Percentiles rank a stretch among this genome's conserved stretches.
Conservation (phyloP, 345 rosid species). For the Pistacia integerrima region DNA sequence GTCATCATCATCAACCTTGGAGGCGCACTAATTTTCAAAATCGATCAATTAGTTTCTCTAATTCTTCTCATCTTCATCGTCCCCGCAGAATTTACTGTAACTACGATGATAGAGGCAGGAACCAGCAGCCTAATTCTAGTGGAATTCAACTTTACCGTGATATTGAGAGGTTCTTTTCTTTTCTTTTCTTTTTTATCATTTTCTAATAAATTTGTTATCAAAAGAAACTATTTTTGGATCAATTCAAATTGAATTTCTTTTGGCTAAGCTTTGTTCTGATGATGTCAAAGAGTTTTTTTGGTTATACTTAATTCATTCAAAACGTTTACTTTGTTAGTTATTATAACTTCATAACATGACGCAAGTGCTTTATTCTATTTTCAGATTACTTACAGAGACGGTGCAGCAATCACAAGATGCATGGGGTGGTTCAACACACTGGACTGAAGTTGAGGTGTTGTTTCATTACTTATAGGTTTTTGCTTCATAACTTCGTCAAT, state of each 20-base stretch:
- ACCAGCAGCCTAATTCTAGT: constrained; percentile 50
- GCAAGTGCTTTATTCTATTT: neutral
- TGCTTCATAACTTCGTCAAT: neutral
- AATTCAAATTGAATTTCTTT: neutral
- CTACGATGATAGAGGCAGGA: constrained; percentile 32
- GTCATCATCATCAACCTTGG: neutral
- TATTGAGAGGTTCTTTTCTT: constrained; percentile 57
- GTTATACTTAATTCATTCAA: neutral
- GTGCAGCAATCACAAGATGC: constrained; percentile 74
- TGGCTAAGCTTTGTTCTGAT: neutral
- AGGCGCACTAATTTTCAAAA: constrained; percentile 10
- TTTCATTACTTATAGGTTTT: neutral
- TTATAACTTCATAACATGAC: neutral
- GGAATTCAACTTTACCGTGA: constrained; percentile 76
- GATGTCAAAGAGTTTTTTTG: neutral
- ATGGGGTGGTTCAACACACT: constrained; percentile 60
- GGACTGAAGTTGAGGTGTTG: constrained; percentile 83
- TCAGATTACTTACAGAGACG: constrained; percentile 84
- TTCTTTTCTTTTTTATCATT: neutral
- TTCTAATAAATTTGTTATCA: neutral
- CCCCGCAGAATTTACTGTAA: constrained; percentile 36
- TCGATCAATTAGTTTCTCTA: neutral
- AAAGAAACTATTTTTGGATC: no score
- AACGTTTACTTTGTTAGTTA: no score
- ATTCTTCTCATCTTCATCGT: neutral